Conservation (phyloP, 1,139 yeast genomes). For the Diutina siamensis region DNA sequence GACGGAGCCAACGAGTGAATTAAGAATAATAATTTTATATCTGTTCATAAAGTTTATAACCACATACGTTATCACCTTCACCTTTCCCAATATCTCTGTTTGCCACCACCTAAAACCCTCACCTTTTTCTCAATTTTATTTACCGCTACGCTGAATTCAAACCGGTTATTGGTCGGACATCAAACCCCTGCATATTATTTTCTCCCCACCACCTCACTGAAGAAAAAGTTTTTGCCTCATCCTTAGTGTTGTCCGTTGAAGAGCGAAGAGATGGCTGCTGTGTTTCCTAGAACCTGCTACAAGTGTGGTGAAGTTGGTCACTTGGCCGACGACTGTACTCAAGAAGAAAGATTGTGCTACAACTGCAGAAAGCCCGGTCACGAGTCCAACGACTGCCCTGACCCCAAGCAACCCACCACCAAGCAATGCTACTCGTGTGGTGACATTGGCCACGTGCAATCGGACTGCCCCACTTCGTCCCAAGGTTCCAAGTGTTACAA, state of each 20-base stretch:
- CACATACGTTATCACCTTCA: no score
- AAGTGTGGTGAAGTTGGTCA: slow-evolving; percentile 92
- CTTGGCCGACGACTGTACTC: slow-evolving; percentile 78
- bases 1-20: no score
- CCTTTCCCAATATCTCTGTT: no score
- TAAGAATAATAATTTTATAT: no score
- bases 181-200: neutral
- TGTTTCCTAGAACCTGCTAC: slow-evolving; percentile 78
- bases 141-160: no score
- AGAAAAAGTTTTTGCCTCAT: neutral
- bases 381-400: slow-evolving; percentile 78
- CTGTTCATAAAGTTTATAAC: no score
- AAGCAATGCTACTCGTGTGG: slow-evolving; percentile 90
- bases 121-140: no score
- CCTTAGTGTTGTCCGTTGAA: neutral
- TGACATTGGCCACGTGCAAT: slow-evolving; percentile 58
- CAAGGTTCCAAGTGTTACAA: slow-evolving; percentile 39
- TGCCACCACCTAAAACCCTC: no score
- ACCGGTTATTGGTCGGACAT: neutral
- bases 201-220: neutral
- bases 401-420: slow-evolving; percentile 71
- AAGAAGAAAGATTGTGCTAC: slow-evolving; percentile 79
- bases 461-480: slow-evolving; percentile 44
- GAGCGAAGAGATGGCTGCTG: slow-evolving; percentile 6
- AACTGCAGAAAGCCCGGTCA: slow-evolving; percentile 90